Evolutionary conservation across 306 rosid genomes (phyloP).

Genomic region (Benincasa hispida): DNA sequence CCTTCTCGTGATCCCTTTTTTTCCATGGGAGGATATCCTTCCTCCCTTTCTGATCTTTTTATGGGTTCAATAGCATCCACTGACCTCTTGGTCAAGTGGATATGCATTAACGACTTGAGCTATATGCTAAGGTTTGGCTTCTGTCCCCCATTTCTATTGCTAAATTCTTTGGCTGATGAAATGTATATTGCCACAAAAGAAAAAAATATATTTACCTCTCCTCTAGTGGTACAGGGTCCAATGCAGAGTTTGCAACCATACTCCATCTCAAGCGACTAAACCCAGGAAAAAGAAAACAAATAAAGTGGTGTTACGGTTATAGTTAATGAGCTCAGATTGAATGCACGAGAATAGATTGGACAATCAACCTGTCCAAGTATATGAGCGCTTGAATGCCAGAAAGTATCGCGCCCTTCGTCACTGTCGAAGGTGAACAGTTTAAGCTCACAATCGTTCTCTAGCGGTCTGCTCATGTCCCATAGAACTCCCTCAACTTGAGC

Average conservation of each 20-base stretch:
- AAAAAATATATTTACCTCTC: conserved; percentile 45
- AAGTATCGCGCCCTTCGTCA: conserved; percentile 87
- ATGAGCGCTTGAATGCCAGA: conserved; percentile 99
- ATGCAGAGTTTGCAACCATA: conserved; percentile 96
- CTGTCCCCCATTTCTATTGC: neutral
- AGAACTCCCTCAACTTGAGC: conserved; percentile 73
- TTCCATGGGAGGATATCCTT: neutral
- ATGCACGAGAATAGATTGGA: neutral
- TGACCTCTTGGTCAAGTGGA: no score
- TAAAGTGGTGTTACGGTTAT: neutral
- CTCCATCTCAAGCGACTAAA: conserved; percentile 65
- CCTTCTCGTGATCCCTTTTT: neutral
- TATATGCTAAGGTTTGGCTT: neutral
- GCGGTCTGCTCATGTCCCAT: conserved; percentile 80
- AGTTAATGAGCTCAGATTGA: neutral
- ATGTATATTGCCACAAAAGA: neutral
- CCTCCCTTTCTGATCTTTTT: no score
- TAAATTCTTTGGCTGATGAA: neutral
- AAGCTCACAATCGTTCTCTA: conserved; percentile 59
- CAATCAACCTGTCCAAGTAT: conserved; percentile 83
- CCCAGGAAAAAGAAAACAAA: conserved; percentile 2
- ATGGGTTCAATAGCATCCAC: no score
- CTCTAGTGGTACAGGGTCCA: conserved; percentile 96
- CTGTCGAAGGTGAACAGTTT: conserved; percentile 56
- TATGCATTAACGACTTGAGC: no score